Base-by-base conservation (phyloP, 352 stramenopile species). In the Phytophthora idaei region DNA sequence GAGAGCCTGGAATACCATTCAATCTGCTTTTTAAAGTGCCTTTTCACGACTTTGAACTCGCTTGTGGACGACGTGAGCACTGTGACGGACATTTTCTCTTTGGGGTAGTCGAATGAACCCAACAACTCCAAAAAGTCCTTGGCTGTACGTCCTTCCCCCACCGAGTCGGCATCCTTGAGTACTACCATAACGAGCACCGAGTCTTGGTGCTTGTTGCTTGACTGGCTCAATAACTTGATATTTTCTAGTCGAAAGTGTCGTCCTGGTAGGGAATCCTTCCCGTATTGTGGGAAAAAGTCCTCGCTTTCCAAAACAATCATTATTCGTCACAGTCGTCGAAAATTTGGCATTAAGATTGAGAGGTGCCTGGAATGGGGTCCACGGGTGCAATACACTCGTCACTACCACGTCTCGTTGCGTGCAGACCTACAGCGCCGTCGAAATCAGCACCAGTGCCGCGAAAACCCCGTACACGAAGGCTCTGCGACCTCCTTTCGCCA, bases 11-110 rank as follows among this genome's bases (percentile, higher is more conserved):
- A 51, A 55, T 60, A 79, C 0, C 64, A 11, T 32, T 61, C 49
- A 11, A 81, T 70, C 1, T 73, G 44, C 0, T 5, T 3, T 3
- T 54, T 29, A 27, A 81, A 71, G 10, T 48, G 28, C 11, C 47
- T 7, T 28, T 69, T 54, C 3, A 77, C 28, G 28, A 44, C 54
- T 17, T 44, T 4, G 44, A 76, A 82, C 31, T 82, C 71, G 5
- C 56, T 32, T 15, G 62, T 29, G 10, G 48, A 70, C 12, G 76
- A 85, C 31, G 64, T 78, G 6, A 85, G 62, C 47, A 85, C 51
- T 2, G 59, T 57, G 2, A 85, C 28, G 3, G 71, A 80, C 1
- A 70, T 65, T 32, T 81, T 75, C n/a, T 57, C 27, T 14, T 53
- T 71, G 0, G 67, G 56, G 29, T 74, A 69, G 14, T 74, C 58